Evolutionary conservation across 495 filamentous ascomycete species (phyloP), one percentile per base, ranked within the genome.

Genomic region (Penicillium cinerascens): DNA sequence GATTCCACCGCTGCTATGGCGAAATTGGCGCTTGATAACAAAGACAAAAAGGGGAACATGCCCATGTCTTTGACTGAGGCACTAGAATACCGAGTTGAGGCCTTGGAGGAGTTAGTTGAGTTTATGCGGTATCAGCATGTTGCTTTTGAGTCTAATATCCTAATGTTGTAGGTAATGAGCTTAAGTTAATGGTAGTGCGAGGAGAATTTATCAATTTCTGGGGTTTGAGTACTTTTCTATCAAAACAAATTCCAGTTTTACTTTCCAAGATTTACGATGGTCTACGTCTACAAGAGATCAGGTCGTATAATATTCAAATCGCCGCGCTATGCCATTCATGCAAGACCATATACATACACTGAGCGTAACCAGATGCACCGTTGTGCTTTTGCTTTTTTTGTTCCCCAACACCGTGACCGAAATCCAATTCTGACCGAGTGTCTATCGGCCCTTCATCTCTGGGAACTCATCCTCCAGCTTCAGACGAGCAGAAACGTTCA

Each of bases 391-490:
- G 11, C 21, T 25, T 47, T 51, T n/a, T 49, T 48, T 56, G 42
- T 52, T 57, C 33, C 52, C 27, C 45, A 52, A 59, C 49, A 60
- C 49, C 43, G 46, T 45, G 17, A 13, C 38, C 51, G 37, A 51
- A 61, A 22, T 21, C 44, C 37, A 41, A 25, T 26, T 23, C 48
- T 13, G 47, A 16, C 45, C 22, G n/a, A 47, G 22, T 47, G 16
- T 46, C 52, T 59, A 75, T 37, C 68, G 61, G 16, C 73, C 73
- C 60, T 64, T 73, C 39, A 59, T 69, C 54, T 76, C 78, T 9
- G 91, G 89, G 69, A 97, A 97, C 72, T 96, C 86, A 66, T 97
- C 93, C 65, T 91, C 91, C 48, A 97, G 66, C 75, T 87, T 86
- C 69, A 97, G 70, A 47, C 84, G 77, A 41, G 91, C 89, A 50